phyloP scores from a whole-genome alignment of 1,139 yeast species.

The Lodderomyces theae region DNA sequence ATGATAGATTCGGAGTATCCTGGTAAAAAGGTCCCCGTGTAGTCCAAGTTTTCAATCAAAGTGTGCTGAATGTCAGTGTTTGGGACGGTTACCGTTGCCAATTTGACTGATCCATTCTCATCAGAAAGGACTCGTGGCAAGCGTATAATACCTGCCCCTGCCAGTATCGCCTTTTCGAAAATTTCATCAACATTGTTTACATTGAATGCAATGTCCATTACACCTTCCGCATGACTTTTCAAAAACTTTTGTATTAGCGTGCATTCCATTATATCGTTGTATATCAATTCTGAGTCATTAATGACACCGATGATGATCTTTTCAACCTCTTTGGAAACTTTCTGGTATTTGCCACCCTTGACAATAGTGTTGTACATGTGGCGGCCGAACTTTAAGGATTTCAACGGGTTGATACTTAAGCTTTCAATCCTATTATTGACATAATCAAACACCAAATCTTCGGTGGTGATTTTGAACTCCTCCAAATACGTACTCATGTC shows the following conservation, averaged over 20 bases:
- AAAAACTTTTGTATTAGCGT: slow-evolving; percentile 40
- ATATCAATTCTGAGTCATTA: slow-evolving; percentile 19
- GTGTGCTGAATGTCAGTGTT: slow-evolving; percentile 69
- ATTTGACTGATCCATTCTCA: slow-evolving; percentile 46
- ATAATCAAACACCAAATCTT: slow-evolving; percentile 20
- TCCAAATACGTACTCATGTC: slow-evolving; percentile 12
- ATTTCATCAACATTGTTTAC: slow-evolving; percentile 50
- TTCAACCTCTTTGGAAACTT: slow-evolving; percentile 14
- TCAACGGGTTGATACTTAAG: slow-evolving; percentile 9
- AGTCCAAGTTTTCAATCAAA: slow-evolving; percentile 48
- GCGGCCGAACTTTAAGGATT: slow-evolving; percentile 9
- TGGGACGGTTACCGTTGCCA: slow-evolving; percentile 58
- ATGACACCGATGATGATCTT: slow-evolving; percentile 17
- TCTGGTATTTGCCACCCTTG: slow-evolving; percentile 16
- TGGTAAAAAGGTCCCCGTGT: slow-evolving; percentile 56
- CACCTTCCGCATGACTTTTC: slow-evolving; percentile 70
- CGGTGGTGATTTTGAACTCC: slow-evolving; percentile 17
- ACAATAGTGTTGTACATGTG: slow-evolving; percentile 17
- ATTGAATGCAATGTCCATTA: slow-evolving; percentile 64
- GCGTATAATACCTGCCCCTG: slow-evolving; percentile 53
- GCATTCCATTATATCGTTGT: slow-evolving; percentile 26
- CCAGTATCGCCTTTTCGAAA: slow-evolving; percentile 43
- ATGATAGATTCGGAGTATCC: slow-evolving; percentile 32
- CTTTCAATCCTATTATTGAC: slow-evolving; percentile 18
- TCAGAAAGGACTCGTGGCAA: slow-evolving; percentile 45